Conservation (phyloP, 768 basidiomycete genomes). For the Auriscalpium orientale region DNA sequence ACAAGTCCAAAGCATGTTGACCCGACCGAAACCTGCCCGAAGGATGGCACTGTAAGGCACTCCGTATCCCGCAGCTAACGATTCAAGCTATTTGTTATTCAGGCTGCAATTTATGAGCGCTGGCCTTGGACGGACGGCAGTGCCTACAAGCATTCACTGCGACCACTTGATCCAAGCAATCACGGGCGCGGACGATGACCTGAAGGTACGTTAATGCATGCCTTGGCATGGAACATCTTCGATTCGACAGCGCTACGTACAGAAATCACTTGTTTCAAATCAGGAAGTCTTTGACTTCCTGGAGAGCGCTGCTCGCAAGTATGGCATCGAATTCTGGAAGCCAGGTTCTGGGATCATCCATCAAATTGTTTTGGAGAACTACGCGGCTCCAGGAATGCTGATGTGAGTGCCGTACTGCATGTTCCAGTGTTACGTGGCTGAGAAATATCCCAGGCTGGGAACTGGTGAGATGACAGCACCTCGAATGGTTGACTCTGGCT, state of each 20-base stretch:
- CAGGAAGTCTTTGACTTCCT: constrained; percentile 98
- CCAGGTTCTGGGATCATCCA: constrained; percentile 95
- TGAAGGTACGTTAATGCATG: constrained; percentile 46
- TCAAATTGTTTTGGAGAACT: constrained; percentile 97
- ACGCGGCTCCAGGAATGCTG: constrained; percentile 90
- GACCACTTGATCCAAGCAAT: constrained; percentile 95
- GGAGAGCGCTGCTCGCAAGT: constrained; percentile 83
- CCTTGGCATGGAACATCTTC: neutral
- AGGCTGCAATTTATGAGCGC: constrained; percentile 98
- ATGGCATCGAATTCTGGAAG: constrained; percentile 96
- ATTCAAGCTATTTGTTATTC: constrained; percentile 3
- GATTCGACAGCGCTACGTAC: neutral
- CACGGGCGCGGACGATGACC: constrained; percentile 80
- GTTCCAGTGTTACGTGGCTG: no score
- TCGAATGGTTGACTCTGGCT: neutral
- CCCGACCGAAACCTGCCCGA: neutral
- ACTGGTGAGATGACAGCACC: constrained; percentile 45
- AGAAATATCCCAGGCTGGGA: constrained; percentile 49
- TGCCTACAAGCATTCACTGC: constrained; percentile 91
- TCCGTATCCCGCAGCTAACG: neutral
- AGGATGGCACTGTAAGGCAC: constrained; percentile 76
- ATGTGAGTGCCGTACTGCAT: constrained; percentile 44
- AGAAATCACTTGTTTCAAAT: constrained; percentile 83
- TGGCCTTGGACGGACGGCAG: constrained; percentile 73
- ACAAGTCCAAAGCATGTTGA: no score